Evolutionary conservation across 129 eudicot genomes (phyloP).

Genomic region (Artemisia annua): DNA sequence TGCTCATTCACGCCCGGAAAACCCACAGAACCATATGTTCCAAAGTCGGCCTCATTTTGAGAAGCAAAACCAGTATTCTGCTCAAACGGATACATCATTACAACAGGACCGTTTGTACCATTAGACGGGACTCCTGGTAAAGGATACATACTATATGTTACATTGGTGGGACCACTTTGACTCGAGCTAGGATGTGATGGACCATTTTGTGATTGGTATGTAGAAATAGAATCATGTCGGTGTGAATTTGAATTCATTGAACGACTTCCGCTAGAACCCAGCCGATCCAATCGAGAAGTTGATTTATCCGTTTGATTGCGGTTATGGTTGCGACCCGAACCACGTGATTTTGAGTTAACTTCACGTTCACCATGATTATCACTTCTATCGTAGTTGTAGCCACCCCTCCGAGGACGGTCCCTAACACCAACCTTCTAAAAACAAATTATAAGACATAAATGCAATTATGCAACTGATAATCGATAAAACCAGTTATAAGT

Average conservation of each 20-base stretch:
- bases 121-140: conserved; percentile 57
- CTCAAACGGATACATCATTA: conserved; percentile 81
- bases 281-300: conserved; percentile 55
- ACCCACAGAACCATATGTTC: conserved; percentile 59
- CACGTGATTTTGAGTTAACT: conserved; percentile 62
- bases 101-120: conserved; percentile 61
- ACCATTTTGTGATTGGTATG: conserved; percentile 70
- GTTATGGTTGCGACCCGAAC: conserved; percentile 53
- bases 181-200: conserved; percentile 49
- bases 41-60: conserved; percentile 71
- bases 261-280: conserved; percentile 49
- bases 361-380: conserved; percentile 74
- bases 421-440: conserved; percentile 65
- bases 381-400: conserved; percentile 63
- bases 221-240: conserved; percentile 57
- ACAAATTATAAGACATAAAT: conserved; percentile 1
- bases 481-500: too few relatives aligned
- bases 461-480: neutral
- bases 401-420: conserved; percentile 76
- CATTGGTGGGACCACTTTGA: conserved; percentile 54
- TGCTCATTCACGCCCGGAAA: conserved; percentile 47
- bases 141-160: conserved; percentile 65
- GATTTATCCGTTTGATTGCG: conserved; percentile 75
- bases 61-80: conserved; percentile 57
- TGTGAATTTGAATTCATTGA: conserved; percentile 53